Percentiles rank a stretch among this genome's conserved stretches.
Conservation (phyloP, 1,284 basidiomycete species). For the Rhodotorula sp. region DNA sequence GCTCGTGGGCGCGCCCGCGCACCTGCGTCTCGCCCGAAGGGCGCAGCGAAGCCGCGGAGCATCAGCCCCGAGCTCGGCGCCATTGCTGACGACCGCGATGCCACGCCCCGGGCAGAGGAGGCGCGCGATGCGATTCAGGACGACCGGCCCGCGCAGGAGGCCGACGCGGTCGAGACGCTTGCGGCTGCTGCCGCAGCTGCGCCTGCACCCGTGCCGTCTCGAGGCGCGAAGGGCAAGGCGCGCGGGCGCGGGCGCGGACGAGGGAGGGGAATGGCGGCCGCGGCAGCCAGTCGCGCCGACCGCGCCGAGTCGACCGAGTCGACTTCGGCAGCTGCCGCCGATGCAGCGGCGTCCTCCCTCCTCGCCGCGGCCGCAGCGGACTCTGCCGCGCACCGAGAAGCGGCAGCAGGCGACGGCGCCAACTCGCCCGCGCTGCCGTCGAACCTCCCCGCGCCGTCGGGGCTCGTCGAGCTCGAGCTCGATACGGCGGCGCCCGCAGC, state of each 20-base stretch:
- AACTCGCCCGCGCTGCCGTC: too few relatives aligned
- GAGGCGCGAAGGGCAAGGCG: neutral
- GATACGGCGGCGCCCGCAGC: neutral
- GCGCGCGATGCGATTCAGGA: neutral
- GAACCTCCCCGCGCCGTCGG: slow-evolving; percentile 12
- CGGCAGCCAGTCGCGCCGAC: neutral
- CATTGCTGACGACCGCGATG: neutral
- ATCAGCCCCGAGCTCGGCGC: neutral
- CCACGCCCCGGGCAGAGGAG: neutral
- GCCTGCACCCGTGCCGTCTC: too few relatives aligned
- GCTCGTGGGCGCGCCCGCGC: neutral
- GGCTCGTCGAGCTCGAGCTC: slow-evolving; percentile 31
- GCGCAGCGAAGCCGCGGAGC: too few relatives aligned
- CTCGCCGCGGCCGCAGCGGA: too few relatives aligned
- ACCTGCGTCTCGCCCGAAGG: too few relatives aligned
- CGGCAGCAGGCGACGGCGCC: too few relatives aligned
- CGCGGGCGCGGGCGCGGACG: neutral
- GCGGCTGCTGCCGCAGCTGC: neutral
- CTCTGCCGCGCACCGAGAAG: too few relatives aligned
- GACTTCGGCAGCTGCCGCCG: too few relatives aligned
- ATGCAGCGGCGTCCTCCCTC: too few relatives aligned
- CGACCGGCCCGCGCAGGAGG: slow-evolving; percentile 1
- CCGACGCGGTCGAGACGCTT: neutral
- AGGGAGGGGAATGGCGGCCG: neutral
- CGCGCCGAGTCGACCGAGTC: too few relatives aligned